phyloP scores from a whole-genome alignment of 2,329 filamentous ascomycete genomes.

The Cercospora sp. region DNA sequence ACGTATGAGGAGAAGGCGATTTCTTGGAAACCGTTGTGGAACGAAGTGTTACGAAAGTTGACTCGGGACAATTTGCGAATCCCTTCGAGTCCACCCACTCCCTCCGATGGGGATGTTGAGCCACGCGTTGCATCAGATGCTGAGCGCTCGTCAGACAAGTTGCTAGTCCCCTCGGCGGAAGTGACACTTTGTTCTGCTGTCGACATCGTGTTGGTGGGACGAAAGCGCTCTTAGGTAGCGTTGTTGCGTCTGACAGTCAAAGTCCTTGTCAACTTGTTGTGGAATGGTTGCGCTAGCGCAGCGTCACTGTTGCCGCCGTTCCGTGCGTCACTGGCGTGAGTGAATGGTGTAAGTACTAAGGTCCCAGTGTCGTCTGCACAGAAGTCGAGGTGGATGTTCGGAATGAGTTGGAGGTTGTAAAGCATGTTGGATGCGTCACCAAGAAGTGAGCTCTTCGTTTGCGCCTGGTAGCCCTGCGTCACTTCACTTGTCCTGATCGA shows the following conservation, averaged over 20 bases:
- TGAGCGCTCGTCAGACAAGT: not conserved
- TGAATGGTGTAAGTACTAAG: not conserved
- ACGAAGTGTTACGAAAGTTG: not conserved
- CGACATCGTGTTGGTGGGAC: not conserved
- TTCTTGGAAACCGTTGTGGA: not conserved
- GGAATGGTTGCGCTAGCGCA: not conserved
- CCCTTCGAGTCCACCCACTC: not conserved
- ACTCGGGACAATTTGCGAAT: not conserved
- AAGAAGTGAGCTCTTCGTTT: not conserved
- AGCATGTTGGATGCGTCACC: not conserved
- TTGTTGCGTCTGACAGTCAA: not conserved
- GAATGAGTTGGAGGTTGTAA: not conserved
- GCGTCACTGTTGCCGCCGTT: too few species aligned
- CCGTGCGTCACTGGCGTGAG: not conserved
- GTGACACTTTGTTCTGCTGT: not conserved
- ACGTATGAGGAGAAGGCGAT: conserved; percentile 6
- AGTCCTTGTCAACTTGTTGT: not conserved
- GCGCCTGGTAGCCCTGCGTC: not conserved
- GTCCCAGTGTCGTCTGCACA: not conserved
- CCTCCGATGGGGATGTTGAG: not conserved
- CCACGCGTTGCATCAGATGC: not conserved
- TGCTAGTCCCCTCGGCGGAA: not conserved
- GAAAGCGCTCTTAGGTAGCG: not conserved
- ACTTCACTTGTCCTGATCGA: not conserved
- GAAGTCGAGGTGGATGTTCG: not conserved